phyloP scores from a whole-genome alignment of 2,329 filamentous ascomycete genomes.

The Fusarium coicis region DNA sequence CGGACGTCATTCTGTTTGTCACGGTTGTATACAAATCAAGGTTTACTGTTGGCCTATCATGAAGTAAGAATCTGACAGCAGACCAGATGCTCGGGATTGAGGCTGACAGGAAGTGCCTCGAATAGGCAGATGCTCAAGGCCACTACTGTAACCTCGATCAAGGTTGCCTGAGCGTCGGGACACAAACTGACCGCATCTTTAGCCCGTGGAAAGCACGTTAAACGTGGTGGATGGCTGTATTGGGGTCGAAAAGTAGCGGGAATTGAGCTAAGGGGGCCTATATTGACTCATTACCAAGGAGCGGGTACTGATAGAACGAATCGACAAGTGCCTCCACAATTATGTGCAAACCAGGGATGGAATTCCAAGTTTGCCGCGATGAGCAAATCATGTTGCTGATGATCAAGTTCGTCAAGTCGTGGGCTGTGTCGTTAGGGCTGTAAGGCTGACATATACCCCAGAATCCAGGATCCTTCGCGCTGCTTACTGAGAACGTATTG shows the following conservation, averaged over 20 bases:
- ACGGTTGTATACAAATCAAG: slow-evolving; percentile 18
- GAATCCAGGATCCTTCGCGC: slow-evolving; percentile 35
- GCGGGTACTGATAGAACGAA: slow-evolving; percentile 15
- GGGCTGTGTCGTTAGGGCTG: slow-evolving; percentile 40
- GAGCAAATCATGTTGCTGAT: slow-evolving; percentile 25
- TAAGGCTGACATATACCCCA: slow-evolving; percentile 44
- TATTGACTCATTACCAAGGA: slow-evolving; percentile 29
- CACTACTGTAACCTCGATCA: slow-evolving; percentile 20
- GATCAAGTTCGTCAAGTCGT: slow-evolving; percentile 5
- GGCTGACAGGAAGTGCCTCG: slow-evolving; percentile 25
- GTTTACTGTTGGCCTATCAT: slow-evolving; percentile 21
- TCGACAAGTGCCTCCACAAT: slow-evolving; percentile 13
- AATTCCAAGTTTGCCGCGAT: slow-evolving; percentile 5
- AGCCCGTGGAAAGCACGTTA: slow-evolving; percentile 13
- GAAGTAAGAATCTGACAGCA: slow-evolving; percentile 39
- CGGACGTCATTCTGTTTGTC: slow-evolving; percentile 25
- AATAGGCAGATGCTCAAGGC: slow-evolving; percentile 28
- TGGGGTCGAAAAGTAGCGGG: slow-evolving; percentile 22
- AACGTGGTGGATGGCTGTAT: slow-evolving; percentile 1
- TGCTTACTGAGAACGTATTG: slow-evolving; percentile 31
- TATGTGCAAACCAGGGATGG: slow-evolving; percentile 12
- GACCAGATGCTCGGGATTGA: slow-evolving; percentile 35
- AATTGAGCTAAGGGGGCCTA: slow-evolving; percentile 14
- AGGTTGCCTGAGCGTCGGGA: slow-evolving; percentile 13
- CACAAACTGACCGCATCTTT: slow-evolving; percentile 16